These are phyloP conservation scores for Rubroboletus satanas DNA, from an alignment of 768 basidiomycete species.

Conservation along the genomic window DNA sequence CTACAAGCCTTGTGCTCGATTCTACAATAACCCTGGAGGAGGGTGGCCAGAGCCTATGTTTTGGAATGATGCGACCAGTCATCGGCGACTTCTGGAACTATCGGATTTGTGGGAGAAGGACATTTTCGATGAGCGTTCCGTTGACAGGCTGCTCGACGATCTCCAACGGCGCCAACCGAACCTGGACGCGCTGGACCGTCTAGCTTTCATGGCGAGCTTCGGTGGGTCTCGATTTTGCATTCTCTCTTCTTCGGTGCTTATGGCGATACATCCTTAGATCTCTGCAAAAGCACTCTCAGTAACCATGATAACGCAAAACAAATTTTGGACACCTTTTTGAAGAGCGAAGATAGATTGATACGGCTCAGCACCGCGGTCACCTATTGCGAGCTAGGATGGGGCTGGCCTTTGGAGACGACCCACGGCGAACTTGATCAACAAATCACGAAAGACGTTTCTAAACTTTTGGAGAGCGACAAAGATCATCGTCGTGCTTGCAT, in stretches of 20 bases:
- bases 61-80: constrained; percentile 27
- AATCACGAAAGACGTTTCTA: constrained; percentile 10
- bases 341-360: constrained; percentile 13
- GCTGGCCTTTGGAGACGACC: constrained; percentile 10
- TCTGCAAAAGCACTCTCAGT: constrained; percentile 9
- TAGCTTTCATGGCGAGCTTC: constrained; percentile 31
- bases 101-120: constrained; percentile 29
- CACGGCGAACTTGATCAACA: neutral
- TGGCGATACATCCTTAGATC: constrained; percentile 9
- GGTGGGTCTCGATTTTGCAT: constrained; percentile 8
- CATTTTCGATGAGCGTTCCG: constrained; percentile 22
- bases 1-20: constrained; percentile 25
- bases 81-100: constrained; percentile 14
- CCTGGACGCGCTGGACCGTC: constrained; percentile 23
- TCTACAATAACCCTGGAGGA: constrained; percentile 18
- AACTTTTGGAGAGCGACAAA: constrained; percentile 8
- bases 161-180: constrained; percentile 17
- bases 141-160: constrained; percentile 14
- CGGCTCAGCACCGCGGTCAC: constrained; percentile 24
- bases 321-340: constrained; percentile 13
- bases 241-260: neutral
- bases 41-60: constrained; percentile 30
- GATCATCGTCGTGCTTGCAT: constrained; percentile 24
- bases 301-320: neutral
- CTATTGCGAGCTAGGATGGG: constrained; percentile 26